Base-by-base conservation (phyloP, 2,329 filamentous ascomycete genomes). In the Penicillium sp. region DNA sequence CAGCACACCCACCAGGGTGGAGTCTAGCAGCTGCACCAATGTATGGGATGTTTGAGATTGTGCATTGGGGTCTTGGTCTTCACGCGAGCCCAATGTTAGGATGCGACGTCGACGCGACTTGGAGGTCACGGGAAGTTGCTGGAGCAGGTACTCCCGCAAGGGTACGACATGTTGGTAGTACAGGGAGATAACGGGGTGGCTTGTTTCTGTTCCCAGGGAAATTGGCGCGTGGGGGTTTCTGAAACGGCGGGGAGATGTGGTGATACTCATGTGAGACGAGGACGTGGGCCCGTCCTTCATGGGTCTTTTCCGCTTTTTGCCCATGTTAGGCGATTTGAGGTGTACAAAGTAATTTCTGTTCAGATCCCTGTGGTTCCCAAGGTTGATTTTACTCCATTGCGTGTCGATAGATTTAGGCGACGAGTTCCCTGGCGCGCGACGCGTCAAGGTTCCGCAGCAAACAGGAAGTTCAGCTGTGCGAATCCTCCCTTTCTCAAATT, bases 141-240 rank as follows among this genome's bases (percentile, higher is more conserved):
- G 78, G 48, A 93, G 77, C 40, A 93, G 77, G 76, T 91, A 90
- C 57, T 88, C 81, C 66, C 91, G 86, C 57, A 96, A 78, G 0
- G 86, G 86, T 55, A 85, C 73, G 13, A 92, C 82, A 47, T 81
- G 75, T 8, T 81, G 75, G 74, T 92, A 96, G 75, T 88, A 89
- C 60, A 83, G 82, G 46, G 80, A 81, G 56, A 96, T 80, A 35
- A 94, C 82, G 54, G 85, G 84, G 69, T 91, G 87, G 4, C 62
- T 62, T 57, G 56, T 58, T 58, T 60, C 45, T 43, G 42, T 58
- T 56, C 53, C 48, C 51, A 57, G 57, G 42, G 46, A 42, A 29
- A 45, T 56, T 55, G 61, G 55, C 48, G 37, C 40, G 10, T 27
- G 40, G 23, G 58, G 45, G 35, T 43, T 49, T 54, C 54, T 68